phyloP scores from a whole-genome alignment of 345 rosid species.

The Populus ilicifolia region DNA sequence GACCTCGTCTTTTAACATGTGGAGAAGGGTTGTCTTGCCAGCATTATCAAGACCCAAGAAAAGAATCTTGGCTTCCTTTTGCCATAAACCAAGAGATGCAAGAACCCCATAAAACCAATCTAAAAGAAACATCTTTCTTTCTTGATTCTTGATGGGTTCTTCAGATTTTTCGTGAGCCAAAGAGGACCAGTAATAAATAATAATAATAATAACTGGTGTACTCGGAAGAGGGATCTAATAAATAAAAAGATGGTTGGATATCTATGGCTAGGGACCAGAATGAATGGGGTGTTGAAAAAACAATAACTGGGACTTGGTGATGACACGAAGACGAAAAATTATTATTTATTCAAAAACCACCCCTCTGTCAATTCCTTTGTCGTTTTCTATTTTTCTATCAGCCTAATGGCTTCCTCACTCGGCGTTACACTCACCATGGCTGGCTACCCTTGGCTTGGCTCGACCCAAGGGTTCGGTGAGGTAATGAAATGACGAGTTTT shows the following conservation, averaged over 20 bases:
- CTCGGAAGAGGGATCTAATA: neutral
- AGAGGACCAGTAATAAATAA: neutral
- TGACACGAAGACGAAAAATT: neutral
- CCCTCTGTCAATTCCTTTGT: neutral
- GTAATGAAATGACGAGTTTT: too few species aligned
- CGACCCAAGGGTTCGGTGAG: too few species aligned
- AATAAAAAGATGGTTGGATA: neutral
- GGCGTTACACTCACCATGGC: neutral
- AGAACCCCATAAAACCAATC: conserved; percentile 39
- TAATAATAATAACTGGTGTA: neutral
- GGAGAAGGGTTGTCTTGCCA: conserved; percentile 37
- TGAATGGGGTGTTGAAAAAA: neutral
- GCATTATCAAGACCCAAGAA: conserved; percentile 35
- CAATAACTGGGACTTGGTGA: neutral
- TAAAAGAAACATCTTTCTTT: conserved; percentile 23
- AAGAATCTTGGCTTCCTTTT: conserved; percentile 35
- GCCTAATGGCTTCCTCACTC: neutral
- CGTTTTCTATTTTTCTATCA: neutral
- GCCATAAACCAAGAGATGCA: conserved; percentile 37
- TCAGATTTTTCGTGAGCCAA: neutral
- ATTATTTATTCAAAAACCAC: neutral
- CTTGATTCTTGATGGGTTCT: neutral
- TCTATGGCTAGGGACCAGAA: neutral
- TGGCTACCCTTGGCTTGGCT: neutral
- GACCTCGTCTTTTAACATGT: conserved; percentile 37